Conservation (phyloP, 1,284 basidiomycete species). For the Cutaneotrichosporon sp. region DNA sequence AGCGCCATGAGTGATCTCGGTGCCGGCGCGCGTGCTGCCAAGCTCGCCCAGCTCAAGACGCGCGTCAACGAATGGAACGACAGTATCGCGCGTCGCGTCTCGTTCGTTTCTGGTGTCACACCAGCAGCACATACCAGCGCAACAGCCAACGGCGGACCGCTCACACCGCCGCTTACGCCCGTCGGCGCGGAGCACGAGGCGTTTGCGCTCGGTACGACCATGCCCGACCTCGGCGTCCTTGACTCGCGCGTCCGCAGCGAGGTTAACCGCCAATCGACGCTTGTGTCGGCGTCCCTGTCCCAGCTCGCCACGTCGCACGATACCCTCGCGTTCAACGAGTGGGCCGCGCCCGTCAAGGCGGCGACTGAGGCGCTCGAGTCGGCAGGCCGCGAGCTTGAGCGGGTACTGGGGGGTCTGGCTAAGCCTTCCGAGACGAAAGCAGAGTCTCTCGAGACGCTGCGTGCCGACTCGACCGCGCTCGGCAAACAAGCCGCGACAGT, state of each 20-base stretch:
- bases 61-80: slow-evolving; percentile 10
- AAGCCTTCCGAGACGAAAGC: background rate
- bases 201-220: background rate
- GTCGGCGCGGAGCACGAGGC: background rate
- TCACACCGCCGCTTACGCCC: slow-evolving; percentile 17
- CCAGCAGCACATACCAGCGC: background rate
- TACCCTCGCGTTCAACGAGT: slow-evolving; percentile 6
- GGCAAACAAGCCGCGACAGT: slow-evolving; percentile 2
- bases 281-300: slow-evolving; percentile 57
- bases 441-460: background rate
- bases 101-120: slow-evolving; percentile 7
- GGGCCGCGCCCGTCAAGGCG: slow-evolving; percentile 8
- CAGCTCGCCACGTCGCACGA: slow-evolving; percentile 13
- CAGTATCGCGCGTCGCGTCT: slow-evolving; percentile 5
- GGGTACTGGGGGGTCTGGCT: background rate
- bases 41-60: background rate
- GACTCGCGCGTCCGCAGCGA: slow-evolving; percentile 65
- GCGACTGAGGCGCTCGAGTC: background rate
- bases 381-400: background rate
- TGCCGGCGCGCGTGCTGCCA: background rate
- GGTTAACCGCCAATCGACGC: slow-evolving; percentile 62
- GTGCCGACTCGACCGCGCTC: background rate
- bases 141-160: slow-evolving; percentile 2
- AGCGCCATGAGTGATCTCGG: background rate
- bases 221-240: slow-evolving; percentile 56